These are phyloP conservation scores for Nannizziopsis arthrosporioides DNA, from an alignment of 2,329 filamentous ascomycete species.

Conservation along the genomic window DNA sequence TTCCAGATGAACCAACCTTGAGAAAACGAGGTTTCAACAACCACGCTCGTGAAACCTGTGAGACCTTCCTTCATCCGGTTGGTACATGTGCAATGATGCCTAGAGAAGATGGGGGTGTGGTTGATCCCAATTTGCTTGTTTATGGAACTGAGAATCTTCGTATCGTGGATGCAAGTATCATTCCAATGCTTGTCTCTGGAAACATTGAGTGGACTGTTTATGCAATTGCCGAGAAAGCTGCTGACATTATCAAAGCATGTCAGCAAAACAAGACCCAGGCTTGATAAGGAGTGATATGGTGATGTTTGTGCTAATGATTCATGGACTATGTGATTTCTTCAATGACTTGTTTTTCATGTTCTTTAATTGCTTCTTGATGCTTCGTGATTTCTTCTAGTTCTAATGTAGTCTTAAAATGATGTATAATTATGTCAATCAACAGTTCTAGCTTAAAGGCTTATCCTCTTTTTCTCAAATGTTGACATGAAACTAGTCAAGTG, in stretches of 20 bases:
- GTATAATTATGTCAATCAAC: no score
- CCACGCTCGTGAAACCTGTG: neutral
- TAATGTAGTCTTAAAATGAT: no score
- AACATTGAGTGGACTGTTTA: slow-evolving; percentile 27
- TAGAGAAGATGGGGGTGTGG: slow-evolving; percentile 23
- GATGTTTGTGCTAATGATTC: neutral
- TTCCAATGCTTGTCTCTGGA: slow-evolving; percentile 24
- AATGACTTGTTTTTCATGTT: no score
- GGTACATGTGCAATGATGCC: slow-evolving; percentile 34
- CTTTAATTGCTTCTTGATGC: no score
- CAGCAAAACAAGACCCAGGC: neutral
- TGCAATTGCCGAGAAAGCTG: slow-evolving; percentile 27
- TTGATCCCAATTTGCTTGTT: slow-evolving; percentile 19
- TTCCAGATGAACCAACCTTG: neutral
- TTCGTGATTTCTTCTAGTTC: no score
- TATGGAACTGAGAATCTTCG: slow-evolving; percentile 18
- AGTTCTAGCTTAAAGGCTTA: no score
- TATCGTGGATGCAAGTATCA: slow-evolving; percentile 28
- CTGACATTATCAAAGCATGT: slow-evolving; percentile 6
- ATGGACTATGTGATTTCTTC: no score
- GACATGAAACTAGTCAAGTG: no score
- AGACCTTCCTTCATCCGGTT: neutral
- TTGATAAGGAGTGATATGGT: neutral
- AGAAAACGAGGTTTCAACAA: slow-evolving; percentile 2
- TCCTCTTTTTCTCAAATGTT: no score